These are phyloP conservation scores for Penicillium coffeae DNA, from an alignment of 495 filamentous ascomycete species.

Conservation along the genomic window DNA sequence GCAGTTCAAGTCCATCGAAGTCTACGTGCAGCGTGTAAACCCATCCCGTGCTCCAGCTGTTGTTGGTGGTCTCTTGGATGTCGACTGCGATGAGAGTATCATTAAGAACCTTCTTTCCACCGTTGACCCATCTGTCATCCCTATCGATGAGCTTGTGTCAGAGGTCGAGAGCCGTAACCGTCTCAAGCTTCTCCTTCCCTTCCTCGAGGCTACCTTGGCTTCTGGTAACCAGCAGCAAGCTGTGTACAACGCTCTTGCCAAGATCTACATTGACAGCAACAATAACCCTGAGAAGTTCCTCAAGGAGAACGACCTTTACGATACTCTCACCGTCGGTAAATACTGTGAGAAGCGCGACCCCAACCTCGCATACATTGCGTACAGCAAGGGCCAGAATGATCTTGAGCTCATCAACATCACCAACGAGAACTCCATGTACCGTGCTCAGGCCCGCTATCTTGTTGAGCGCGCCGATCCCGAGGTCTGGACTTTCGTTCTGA, in stretches of 20 bases:
- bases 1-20: constrained; percentile 98
- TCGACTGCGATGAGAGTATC: constrained; percentile 93
- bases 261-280: constrained; percentile 99
- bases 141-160: constrained; percentile 91
- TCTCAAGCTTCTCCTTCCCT: constrained; percentile 91
- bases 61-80: constrained; percentile 91
- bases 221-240: constrained; percentile 95
- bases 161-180: constrained; percentile 96
- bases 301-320: constrained; percentile 97
- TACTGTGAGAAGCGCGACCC: constrained; percentile 99
- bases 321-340: constrained; percentile 87
- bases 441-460: constrained; percentile 91
- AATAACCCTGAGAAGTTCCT: constrained; percentile 98
- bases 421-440: constrained; percentile 99
- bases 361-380: constrained; percentile 93
- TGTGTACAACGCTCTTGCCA: constrained; percentile 96
- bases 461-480: constrained; percentile 85
- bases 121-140: constrained; percentile 78
- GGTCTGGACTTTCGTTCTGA: constrained; percentile 92
- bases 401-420: constrained; percentile 96
- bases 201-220: constrained; percentile 89
- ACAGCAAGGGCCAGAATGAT: constrained; percentile 95
- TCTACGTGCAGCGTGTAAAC: constrained; percentile 99
- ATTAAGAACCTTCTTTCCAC: constrained; percentile 92
- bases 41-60: constrained; percentile 90